Conservation (phyloP, 75 land plant species). For the Selaginella tamariscina region DNA sequence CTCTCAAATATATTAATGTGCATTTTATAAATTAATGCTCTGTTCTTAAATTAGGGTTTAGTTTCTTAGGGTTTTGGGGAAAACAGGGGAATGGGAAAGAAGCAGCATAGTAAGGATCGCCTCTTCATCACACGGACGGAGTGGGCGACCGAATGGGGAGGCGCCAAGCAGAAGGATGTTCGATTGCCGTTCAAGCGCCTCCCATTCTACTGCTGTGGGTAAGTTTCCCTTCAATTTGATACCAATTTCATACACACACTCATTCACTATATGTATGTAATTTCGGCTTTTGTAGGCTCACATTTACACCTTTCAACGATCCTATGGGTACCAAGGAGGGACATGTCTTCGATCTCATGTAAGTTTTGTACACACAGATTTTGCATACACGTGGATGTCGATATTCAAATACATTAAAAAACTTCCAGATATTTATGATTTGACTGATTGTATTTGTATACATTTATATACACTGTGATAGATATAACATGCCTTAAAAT, state of each 20-base stretch:
- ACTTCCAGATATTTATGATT: too few species aligned
- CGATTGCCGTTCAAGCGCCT: constrained; percentile 80
- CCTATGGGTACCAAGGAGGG: constrained; percentile 83
- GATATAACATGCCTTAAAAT: too few species aligned
- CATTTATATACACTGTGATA: too few species aligned
- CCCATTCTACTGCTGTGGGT: constrained; percentile 98
- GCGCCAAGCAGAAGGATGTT: constrained; percentile 64
- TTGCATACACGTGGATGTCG: too few species aligned
- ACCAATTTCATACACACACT: too few species aligned
- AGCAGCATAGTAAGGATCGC: constrained; percentile 97
- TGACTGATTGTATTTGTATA: too few species aligned
- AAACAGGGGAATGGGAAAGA: constrained; percentile 99
- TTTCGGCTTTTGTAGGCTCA: constrained; percentile 37
- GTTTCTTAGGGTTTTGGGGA: not conserved
- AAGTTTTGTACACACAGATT: constrained; percentile 22
- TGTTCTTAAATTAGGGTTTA: too few species aligned
- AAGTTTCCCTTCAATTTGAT: constrained; percentile 12
- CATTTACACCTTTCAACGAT: constrained; percentile 78
- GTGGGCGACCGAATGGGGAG: constrained; percentile 99
- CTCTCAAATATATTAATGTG: too few species aligned
- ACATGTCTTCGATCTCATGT: constrained; percentile 82
- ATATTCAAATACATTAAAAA: too few species aligned
- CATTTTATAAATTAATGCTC: too few species aligned
- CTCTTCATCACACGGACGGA: constrained; percentile 93
- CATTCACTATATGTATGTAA: too few species aligned